Percentiles rank a stretch among this genome's conserved stretches.
These are phyloP conservation scores for Claviceps paspali DNA, from an alignment of 2,329 filamentous ascomycete species.

Conservation along the genomic window DNA sequence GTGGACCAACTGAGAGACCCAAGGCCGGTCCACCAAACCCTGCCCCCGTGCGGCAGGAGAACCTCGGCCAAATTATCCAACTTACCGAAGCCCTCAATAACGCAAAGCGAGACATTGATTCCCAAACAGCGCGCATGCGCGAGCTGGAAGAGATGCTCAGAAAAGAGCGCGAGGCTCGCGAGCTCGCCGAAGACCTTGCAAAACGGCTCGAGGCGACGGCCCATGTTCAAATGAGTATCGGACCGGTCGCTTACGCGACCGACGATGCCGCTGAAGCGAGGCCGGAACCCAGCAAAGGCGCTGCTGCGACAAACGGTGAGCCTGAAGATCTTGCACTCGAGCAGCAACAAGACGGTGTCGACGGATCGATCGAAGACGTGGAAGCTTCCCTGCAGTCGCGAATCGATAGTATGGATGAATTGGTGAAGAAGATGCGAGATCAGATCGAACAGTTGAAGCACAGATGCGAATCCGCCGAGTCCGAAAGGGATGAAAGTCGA, in stretches of 20 bases:
- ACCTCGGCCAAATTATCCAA: constrained; percentile 59
- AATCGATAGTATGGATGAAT: constrained; percentile 59
- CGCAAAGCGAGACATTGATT: constrained; percentile 75
- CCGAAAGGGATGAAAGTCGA: constrained; percentile 55
- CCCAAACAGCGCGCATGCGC: constrained; percentile 63
- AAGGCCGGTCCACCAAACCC: constrained; percentile 37
- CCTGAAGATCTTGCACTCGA: background rate
- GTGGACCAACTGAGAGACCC: constrained; percentile 60
- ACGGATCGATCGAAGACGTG: constrained; percentile 11
- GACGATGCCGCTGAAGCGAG: constrained; percentile 11
- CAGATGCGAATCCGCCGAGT: constrained; percentile 67
- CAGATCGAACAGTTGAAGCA: constrained; percentile 66
- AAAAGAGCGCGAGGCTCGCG: constrained; percentile 67
- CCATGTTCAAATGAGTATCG: constrained; percentile 17
- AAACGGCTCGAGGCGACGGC: constrained; percentile 49
- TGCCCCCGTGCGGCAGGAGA: constrained; percentile 46
- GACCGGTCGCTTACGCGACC: constrained; percentile 10
- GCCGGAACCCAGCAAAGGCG: constrained; percentile 8
- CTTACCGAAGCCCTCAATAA: constrained; percentile 72
- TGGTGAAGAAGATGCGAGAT: constrained; percentile 68
- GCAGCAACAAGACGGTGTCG: background rate
- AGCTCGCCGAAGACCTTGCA: constrained; percentile 70
- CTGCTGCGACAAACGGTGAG: background rate
- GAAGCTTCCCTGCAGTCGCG: constrained; percentile 39
- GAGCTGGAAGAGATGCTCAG: constrained; percentile 61